These are phyloP conservation scores for Bryoerythrophyllum caledonicum DNA, from an alignment of 225 moss, liverwort and hornwort species.

Conservation along the genomic window DNA sequence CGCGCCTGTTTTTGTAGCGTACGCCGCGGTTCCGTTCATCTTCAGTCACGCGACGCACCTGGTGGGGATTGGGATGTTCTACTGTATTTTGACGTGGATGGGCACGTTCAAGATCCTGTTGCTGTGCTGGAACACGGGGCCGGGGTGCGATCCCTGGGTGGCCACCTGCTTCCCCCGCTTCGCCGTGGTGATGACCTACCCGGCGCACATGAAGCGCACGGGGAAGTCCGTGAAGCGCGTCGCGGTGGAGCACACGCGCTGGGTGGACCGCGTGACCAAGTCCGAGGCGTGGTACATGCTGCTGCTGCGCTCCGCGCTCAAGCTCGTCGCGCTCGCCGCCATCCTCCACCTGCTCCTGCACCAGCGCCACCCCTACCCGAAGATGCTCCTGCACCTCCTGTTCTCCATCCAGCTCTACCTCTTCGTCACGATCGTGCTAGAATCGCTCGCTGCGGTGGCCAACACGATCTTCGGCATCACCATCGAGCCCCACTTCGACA, in stretches of 20 bases:
- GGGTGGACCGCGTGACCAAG: constrained; percentile 30
- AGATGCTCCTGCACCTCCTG: constrained; percentile 23
- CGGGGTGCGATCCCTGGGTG: constrained; percentile 58
- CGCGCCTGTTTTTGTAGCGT: constrained; percentile 36
- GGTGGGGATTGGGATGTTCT: constrained; percentile 29
- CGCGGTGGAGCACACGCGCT: constrained; percentile 4
- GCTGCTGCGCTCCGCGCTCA: constrained; percentile 37
- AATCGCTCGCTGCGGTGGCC: constrained; percentile 39
- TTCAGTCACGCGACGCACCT: constrained; percentile 46
- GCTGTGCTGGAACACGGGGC: constrained; percentile 55
- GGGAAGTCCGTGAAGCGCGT: constrained; percentile 41
- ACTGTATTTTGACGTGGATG: constrained; percentile 56
- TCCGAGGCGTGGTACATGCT: constrained; percentile 55
- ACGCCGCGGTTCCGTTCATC: constrained; percentile 40
- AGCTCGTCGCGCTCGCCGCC: constrained; percentile 17
- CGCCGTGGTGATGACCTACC: constrained; percentile 56
- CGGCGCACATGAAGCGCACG: constrained; percentile 43
- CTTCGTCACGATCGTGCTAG: constrained; percentile 49
- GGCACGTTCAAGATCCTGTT: constrained; percentile 49
- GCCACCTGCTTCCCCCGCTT: constrained; percentile 42
- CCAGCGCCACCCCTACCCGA: constrained; percentile 4
- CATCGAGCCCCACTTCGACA: constrained; percentile 61
- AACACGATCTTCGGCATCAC: constrained; percentile 33
- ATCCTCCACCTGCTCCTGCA: constrained; percentile 5
- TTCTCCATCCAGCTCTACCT: constrained; percentile 57